A percentile compares a stretch with the other conserved stretches of the same genome.
Conservation (phyloP, 768 basidiomycete species). For the Vishniacozyma victoriae region DNA sequence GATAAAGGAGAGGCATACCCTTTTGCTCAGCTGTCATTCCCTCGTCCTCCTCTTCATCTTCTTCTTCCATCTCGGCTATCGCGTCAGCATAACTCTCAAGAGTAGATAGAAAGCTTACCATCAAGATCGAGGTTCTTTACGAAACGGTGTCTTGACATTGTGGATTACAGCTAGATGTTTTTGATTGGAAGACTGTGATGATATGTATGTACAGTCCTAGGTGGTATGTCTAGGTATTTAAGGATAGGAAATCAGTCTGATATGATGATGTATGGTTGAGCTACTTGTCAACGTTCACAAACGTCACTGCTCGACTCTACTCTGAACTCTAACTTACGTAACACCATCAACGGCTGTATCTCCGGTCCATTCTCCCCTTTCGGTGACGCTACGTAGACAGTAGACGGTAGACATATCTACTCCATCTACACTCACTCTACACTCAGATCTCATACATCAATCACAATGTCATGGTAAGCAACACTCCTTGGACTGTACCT, state of each 20-base stretch:
- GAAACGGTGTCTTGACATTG: slow-evolving; percentile 88
- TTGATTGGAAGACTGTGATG: neutral
- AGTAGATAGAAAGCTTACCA: slow-evolving; percentile 34
- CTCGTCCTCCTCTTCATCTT: slow-evolving; percentile 46
- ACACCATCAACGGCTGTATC: neutral
- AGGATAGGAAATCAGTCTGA: too few species aligned
- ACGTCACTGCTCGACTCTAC: neutral
- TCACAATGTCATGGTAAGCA: slow-evolving; percentile 3
- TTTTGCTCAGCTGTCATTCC: slow-evolving; percentile 77
- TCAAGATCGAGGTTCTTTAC: slow-evolving; percentile 76
- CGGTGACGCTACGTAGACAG: neutral
- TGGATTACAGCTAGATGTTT: neutral
- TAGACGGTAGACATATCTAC: neutral
- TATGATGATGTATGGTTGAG: too few species aligned
- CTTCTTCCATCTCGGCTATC: slow-evolving; percentile 79
- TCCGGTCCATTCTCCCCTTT: neutral
- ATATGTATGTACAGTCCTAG: neutral
- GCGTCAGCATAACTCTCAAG: neutral
- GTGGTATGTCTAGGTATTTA: neutral
- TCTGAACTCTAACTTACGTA: neutral
- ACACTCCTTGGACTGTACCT: neutral
- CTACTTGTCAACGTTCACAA: too few species aligned
- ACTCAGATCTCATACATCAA: neutral
- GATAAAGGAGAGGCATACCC: slow-evolving; percentile 51
- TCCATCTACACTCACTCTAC: neutral